Base-by-base conservation (phyloP, 1,284 basidiomycete species). In the Tilletia caries region DNA sequence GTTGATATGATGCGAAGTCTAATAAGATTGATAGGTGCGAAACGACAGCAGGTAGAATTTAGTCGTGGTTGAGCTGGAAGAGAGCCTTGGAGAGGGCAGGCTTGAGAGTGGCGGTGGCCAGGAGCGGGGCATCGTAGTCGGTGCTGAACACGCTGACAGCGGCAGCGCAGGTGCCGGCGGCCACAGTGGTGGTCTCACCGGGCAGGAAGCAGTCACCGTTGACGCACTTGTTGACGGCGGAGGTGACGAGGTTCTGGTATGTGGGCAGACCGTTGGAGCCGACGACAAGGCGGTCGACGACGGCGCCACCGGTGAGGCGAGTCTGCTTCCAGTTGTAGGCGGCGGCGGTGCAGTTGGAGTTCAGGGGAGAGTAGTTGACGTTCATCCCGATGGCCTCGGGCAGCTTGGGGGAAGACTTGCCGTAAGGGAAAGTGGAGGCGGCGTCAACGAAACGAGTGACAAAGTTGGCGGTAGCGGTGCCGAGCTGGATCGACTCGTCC, bases 101-200 rank as follows among this genome's bases (percentile, higher is more conserved):
- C 3, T 33, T 33, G 58, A 62, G 15, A 15, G 58, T 6, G 1
- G 29, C 58, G 29, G 58, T 29, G 4, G 29, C 15, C 29, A 29
- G 32, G 58, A 62, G 58, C 29, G 77, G 76, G 1, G 79, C 79
- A 67, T 80, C 77, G 64, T 80, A 81, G 66, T 80, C 79, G 46
- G 75, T 73, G 62, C 69, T 68, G 60, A 74, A 80, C 54, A 80
- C 69, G 48, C 70, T 72, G 29, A 76, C 72, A 13, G 76, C 71
- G 18, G 72, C 74, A 43, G 75, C 67, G 70, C 79, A 80, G 15
- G 69, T 60, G 34, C 68, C 73, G 33, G 71, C 67, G 15, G 58
- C 46, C 25, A 80, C 71, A 13, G 75, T 66, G 29, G 74, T 71
- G 25, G 77, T 78, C 71, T 81, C 79, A 13, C 79, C 79, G 25